A percentile compares a stretch with the other conserved stretches of the same genome.
Evolutionary conservation across 2,329 filamentous ascomycete genomes (phyloP).

Genomic region (Penicillium freii): DNA sequence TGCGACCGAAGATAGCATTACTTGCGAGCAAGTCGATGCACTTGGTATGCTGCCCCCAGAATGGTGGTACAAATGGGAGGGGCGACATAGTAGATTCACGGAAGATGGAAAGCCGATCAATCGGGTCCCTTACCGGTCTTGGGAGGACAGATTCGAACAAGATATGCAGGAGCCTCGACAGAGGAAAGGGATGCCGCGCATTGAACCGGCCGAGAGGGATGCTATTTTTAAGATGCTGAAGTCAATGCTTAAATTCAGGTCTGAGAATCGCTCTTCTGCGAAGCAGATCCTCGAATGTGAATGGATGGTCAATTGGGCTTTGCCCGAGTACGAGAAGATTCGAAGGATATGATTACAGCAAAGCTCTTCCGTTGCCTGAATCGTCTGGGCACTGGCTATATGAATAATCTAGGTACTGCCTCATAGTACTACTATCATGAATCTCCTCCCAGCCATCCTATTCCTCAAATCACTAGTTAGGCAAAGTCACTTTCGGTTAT

Average conservation of each 20-base stretch:
- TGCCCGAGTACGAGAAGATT: slow-evolving; percentile 25
- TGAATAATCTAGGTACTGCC: no score
- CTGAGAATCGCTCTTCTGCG: slow-evolving; percentile 26
- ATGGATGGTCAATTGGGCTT: slow-evolving; percentile 34
- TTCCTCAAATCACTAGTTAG: no score
- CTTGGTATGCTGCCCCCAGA: slow-evolving; percentile 33
- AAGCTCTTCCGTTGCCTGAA: no score
- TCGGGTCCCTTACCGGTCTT: slow-evolving; percentile 20
- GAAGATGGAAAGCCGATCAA: slow-evolving; percentile 28
- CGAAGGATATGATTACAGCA: slow-evolving; percentile 1
- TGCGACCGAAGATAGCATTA: slow-evolving; percentile 30
- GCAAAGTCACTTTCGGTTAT: no score
- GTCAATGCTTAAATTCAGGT: slow-evolving; percentile 29
- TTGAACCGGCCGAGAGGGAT: slow-evolving; percentile 26
- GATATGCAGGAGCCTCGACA: slow-evolving; percentile 30
- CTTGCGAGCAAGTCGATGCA: slow-evolving; percentile 32
- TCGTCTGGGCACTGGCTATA: no score
- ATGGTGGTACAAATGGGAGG: slow-evolving; percentile 31
- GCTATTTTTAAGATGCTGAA: slow-evolving; percentile 29
- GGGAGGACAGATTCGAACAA: slow-evolving; percentile 28
- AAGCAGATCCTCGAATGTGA: slow-evolving; percentile 28
- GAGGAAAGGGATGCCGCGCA: slow-evolving; percentile 18
- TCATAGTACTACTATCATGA: no score
- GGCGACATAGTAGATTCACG: slow-evolving; percentile 19
- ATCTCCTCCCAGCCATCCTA: no score